Percentiles rank a stretch among this genome's conserved stretches.
phyloP scores from a whole-genome alignment of 768 basidiomycete genomes.

The Pleurotus tuber-regium region DNA sequence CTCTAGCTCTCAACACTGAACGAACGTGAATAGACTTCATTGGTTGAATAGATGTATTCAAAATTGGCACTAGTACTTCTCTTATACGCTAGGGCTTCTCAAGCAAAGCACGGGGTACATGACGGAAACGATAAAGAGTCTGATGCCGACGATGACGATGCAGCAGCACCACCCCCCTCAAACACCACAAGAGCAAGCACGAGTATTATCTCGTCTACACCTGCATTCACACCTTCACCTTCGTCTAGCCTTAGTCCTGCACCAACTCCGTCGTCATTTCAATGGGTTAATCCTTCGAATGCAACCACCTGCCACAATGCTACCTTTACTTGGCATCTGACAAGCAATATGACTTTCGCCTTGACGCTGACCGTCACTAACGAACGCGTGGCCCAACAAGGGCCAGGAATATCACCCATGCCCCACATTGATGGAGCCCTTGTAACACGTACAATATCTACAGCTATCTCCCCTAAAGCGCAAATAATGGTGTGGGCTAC shows the following conservation, averaged over 20 bases:
- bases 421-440: background rate
- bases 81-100: background rate
- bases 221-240: background rate
- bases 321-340: conserved; percentile 24
- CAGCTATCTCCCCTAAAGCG: conserved; percentile 21
- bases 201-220: background rate
- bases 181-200: no score
- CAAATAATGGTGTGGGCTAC: conserved; percentile 23
- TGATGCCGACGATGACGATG: background rate
- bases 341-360: conserved; percentile 10
- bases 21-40: no score
- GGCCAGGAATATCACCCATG: conserved; percentile 11
- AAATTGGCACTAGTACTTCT: background rate
- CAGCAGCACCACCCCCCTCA: background rate
- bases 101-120: background rate
- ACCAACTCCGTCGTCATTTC: conserved; percentile 14
- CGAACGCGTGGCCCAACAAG: conserved; percentile 3
- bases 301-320: conserved; percentile 25
- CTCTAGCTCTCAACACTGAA: no score
- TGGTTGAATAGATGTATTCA: background rate
- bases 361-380: conserved; percentile 19
- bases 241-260: background rate
- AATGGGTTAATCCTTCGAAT: conserved; percentile 23
- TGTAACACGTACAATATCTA: conserved; percentile 21
- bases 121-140: background rate